Base-by-base conservation (phyloP, 2,329 filamentous ascomycete species). In the Uncinocarpus reesii region DNA sequence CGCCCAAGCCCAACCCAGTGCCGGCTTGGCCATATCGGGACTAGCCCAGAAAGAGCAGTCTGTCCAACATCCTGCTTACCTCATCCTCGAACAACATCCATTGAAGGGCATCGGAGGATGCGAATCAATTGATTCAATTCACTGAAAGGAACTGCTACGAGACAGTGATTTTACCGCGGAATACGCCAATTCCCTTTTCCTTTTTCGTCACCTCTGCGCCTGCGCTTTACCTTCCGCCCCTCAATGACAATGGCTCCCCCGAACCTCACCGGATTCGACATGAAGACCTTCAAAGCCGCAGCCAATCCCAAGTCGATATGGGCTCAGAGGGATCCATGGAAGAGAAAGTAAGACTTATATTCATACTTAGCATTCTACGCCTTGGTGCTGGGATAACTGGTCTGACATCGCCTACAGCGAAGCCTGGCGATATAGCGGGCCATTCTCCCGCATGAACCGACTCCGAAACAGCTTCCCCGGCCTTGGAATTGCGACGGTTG, bases 231-330 rank as follows among this genome's bases (percentile, higher is more conserved):
- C 7, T 23, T 28, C 7, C 28, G 8, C 28, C 5, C 26, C 2
- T 21, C 31, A 10, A 21, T 53, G 56, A 67, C 58, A 60, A 78
- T 79, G 75, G 67, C 74, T 57, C 64, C 69, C 52, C 61, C 62
- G 64, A 88, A 86, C 76, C 79, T 93, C 69, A 95, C 90, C 61
- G 90, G 90, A 71, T 96, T 96, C 77, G 83, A 92, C 73, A 77
- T 87, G 62, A 80, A 79, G 65, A 84, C 86, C 69, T 82, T 89
- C 69, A 84, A 80, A 64, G 79, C 78, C 55, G 76, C 88, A 38
- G 74, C 85, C 58, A 79, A 79, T 55, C 76, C 71, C 57, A 71
- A 72, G 52, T 75, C 74, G 55, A 54, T 60, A 50, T 70, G 59
- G 56, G 66, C 67, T 49, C 66, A 66, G 59, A 72, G 71, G 58